Percentiles rank a stretch among this genome's conserved stretches.
Conservation (phyloP, 164 flowering plant species). For the Santalum album region DNA sequence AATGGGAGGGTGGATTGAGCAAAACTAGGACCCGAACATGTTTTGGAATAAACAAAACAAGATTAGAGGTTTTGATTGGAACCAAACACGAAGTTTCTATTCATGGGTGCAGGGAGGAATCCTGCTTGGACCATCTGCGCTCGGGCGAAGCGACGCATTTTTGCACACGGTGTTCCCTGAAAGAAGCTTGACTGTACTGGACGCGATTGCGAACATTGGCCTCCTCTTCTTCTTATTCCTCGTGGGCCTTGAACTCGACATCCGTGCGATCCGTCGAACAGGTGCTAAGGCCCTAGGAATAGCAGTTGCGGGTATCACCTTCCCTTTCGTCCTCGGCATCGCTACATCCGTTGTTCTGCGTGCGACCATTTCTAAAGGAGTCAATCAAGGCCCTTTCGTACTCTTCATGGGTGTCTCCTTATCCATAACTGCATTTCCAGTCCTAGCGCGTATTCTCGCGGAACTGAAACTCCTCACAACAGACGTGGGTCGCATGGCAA, state of each 20-base stretch:
- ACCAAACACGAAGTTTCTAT: too few species aligned
- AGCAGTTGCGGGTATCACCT: slow-evolving; percentile 43
- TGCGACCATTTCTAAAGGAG: slow-evolving; percentile 21
- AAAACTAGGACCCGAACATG: too few species aligned
- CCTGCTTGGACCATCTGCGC: slow-evolving; percentile 53
- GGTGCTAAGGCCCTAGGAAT: slow-evolving; percentile 39
- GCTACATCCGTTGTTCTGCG: slow-evolving; percentile 38
- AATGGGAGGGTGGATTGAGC: too few species aligned
- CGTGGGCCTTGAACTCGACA: slow-evolving; percentile 55
- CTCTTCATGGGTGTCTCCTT: slow-evolving; percentile 57
- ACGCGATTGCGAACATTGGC: slow-evolving; percentile 48
- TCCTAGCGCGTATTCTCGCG: slow-evolving; percentile 59
- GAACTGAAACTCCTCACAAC: slow-evolving; percentile 60
- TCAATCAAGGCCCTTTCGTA: slow-evolving; percentile 24
- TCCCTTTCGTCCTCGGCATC: slow-evolving; percentile 43
- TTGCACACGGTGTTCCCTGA: slow-evolving; percentile 35
- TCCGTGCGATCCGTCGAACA: slow-evolving; percentile 34
- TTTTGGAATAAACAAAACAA: too few species aligned
- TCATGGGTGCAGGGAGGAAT: slow-evolving; percentile 53
- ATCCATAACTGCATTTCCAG: slow-evolving; percentile 57
- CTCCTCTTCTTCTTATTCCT: slow-evolving; percentile 60
- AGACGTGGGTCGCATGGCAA: slow-evolving; percentile 39
- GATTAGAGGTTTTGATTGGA: too few species aligned
- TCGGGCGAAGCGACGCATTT: slow-evolving; percentile 42
- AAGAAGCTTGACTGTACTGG: slow-evolving; percentile 50